Base-by-base conservation (phyloP, 208 protist genomes). In the Angomonas desouzai region DNA sequence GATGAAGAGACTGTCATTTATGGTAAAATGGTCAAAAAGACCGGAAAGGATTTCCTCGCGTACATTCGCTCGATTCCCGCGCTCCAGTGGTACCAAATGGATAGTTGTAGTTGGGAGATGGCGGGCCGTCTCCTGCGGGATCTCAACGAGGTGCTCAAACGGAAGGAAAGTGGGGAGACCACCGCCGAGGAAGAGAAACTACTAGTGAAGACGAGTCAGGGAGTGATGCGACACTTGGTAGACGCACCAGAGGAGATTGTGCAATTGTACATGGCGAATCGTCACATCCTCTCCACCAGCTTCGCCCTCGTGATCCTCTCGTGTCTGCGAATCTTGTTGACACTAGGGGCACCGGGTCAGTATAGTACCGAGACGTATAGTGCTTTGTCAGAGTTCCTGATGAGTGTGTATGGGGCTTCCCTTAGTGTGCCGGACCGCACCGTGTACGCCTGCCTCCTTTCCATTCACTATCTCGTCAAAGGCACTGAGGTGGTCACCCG, bases 361-460 rank as follows among this genome's bases (percentile, higher is more conserved):
- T 28, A 53, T 13, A 32, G 2, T 11, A 16, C 10, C 18, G 62
- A 16, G 28, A 25, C 47, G 47, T 33, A 22, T 29, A 20, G 25
- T 1, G 38, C 47, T 16, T 29, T 57, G 30, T 7, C 23, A 2
- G 20, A 53, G 55, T 23, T 92, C 38, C 53, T 81, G 34, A 16
- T 89, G 40, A 53, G 57, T 53, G 66, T 76, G 22, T 96, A 96
- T 70, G 64, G 51, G 0, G 85, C 78, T 28, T 81, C 72, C 2
- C 55, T 92, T 3, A 61, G 74, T 45, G 79, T 78, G 22, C 64
- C 68, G 3, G 90, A 93, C 63, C 90, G 90, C 23, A 60, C 91
- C 22, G 68, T 81, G 40, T 96, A 96, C 71, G 79, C 84, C 58
- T 62, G 67, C 22, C 75, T 91, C 36, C 79, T 96, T 13, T 74